Evolutionary conservation across 768 basidiomycete species (phyloP), one percentile per base, ranked within the genome.

Genomic region (Lactarius pseudohatsudake): DNA sequence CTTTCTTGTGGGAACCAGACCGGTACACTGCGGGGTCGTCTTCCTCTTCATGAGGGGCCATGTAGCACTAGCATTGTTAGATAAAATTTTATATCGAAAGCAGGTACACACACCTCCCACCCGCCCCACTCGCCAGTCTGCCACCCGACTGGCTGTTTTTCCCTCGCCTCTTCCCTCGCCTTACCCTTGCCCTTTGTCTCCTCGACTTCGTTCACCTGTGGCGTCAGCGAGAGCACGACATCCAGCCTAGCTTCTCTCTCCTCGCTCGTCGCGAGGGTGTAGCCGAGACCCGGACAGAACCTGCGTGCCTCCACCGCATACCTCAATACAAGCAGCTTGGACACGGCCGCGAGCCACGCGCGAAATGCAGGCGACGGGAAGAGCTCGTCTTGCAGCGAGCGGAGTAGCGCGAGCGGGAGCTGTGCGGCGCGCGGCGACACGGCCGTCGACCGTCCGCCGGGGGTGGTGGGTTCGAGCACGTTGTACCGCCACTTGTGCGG

Each of bases 401-500:
- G 84, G 67, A 93, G 73, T 69, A 88, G 85, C 69, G 81, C 81
- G 66, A 84, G 84, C 22, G 84, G 79, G n/a, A 83, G 76, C 38
- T 82, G 79, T 32, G 85, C 81, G 36, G 82, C 80, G 61, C 82
- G 82, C 30, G 86, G 84, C 20, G 80, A 79, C 45, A 84, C 83
- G 20, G 82, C 81, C 54, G 77, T 78, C 53, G 75, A 76, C n/a
- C 78, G 79, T 6, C 77, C 79, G 28, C 77, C 76, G 28, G 26
- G 43, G 22, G 63, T 64, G 9, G 63, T 55, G 11, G 72, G 62
- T 34, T 77, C 76, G 32, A 96, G 86, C 3, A 83, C 81, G 76
- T 91, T 90, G 80, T 95, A 98, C 40, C 96, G 92, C 84, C 92
- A 93, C 75, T 96, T 94, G 76, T 96, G 94, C 34, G 96, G 94